Evolutionary conservation across 371 early-diverging fungal species (phyloP).

Genomic region (Rhizopus arrhizus): DNA sequence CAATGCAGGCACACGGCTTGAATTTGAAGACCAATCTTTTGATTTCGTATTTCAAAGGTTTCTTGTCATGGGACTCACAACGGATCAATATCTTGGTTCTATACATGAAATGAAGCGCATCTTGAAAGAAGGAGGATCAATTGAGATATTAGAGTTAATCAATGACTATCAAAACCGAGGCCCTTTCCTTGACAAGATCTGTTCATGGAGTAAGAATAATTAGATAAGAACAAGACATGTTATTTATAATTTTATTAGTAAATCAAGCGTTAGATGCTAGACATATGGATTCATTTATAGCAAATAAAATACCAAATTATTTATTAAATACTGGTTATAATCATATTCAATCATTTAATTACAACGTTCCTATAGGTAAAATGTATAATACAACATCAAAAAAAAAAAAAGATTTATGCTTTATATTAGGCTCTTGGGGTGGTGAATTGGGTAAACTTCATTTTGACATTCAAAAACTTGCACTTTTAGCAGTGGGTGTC

Average conservation of each 20-base stretch:
- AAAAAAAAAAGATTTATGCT: not conserved
- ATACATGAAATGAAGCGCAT: conserved; percentile 47
- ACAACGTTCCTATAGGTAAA: conserved; percentile 43
- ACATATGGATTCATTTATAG: conserved; percentile 45
- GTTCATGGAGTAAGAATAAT: conserved; percentile 38
- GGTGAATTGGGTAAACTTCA: conserved; percentile 35
- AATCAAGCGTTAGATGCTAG: conserved; percentile 32
- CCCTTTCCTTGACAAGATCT: conserved; percentile 36
- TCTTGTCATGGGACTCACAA: conserved; percentile 47
- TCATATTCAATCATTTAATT: conserved; percentile 29
- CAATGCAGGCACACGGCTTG: conserved; percentile 39
- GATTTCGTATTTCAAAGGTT: conserved; percentile 55
- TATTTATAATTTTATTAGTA: conserved; percentile 21
- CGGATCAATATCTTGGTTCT: conserved; percentile 32
- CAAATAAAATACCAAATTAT: conserved; percentile 36
- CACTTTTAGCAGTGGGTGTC: conserved; percentile 43
- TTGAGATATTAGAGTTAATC: conserved; percentile 48
- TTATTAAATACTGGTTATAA: conserved; percentile 31
- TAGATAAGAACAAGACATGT: not conserved
- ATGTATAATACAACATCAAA: not conserved
- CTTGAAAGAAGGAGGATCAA: conserved; percentile 39
- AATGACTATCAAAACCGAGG: conserved; percentile 37
- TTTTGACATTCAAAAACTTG: conserved; percentile 39
- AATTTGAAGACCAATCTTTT: conserved; percentile 42
- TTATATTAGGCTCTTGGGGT: conserved; percentile 40